Conservation (phyloP, 2,329 filamentous ascomycete genomes). For the Coniochaeta sp. region DNA sequence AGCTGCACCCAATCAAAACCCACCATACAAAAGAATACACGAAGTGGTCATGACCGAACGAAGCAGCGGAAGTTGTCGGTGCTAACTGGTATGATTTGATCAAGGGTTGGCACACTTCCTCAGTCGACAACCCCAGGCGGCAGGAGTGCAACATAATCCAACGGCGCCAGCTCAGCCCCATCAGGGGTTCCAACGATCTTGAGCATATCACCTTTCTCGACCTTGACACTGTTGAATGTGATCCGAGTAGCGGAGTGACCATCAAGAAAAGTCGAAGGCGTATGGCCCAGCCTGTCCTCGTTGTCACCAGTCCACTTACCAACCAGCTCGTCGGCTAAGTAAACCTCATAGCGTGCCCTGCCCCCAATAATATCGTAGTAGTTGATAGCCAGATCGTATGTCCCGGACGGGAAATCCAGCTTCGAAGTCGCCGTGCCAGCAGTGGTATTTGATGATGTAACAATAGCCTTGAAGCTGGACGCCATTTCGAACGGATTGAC, state of each 20-base stretch:
- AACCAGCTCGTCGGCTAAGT: slow-evolving; percentile 41
- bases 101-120: not conserved
- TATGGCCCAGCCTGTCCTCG: slow-evolving; percentile 53
- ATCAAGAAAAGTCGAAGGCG: slow-evolving; percentile 50
- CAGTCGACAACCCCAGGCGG: slow-evolving; percentile 50
- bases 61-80: no score
- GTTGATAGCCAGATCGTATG: slow-evolving; percentile 57
- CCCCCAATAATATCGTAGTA: slow-evolving; percentile 60
- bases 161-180: slow-evolving; percentile 54
- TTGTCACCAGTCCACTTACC: slow-evolving; percentile 52
- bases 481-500: slow-evolving; percentile 55
- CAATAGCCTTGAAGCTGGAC: slow-evolving; percentile 45
- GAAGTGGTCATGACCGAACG: no score
- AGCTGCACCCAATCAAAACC: no score
- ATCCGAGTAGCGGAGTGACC: slow-evolving; percentile 57
- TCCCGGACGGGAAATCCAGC: slow-evolving; percentile 40
- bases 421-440: slow-evolving; percentile 37
- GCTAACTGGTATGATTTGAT: no score
- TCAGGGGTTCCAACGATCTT: slow-evolving; percentile 49
- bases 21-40: no score
- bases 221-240: slow-evolving; percentile 43
- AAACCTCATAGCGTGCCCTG: slow-evolving; percentile 45
- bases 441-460: slow-evolving; percentile 45
- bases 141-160: slow-evolving; percentile 60
- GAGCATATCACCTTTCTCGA: slow-evolving; percentile 43